Evolutionary conservation across 345 rosid species (phyloP), one percentile per base, ranked within the genome.

Genomic region (Conringia planisiliqua): DNA sequence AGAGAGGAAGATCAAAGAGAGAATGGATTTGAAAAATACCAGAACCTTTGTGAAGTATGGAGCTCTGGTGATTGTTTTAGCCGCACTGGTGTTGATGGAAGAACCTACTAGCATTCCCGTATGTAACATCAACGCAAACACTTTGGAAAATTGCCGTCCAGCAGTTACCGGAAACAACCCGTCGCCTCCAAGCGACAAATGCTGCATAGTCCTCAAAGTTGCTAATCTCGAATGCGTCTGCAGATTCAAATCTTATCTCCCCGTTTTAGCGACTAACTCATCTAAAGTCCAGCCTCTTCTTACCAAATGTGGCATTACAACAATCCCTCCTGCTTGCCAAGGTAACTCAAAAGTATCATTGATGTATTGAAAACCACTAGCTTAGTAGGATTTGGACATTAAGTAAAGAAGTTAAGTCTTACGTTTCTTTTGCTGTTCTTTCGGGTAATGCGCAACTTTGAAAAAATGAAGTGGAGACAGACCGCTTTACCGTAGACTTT

Each of bases 181-280:
- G 1, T 73, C 78, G 3, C 79, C 72, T 9, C 92, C 96, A 0
- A 63, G 75, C 47, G 18, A 59, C 32, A 16, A 69, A 14, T 87
- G 90, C 54, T 89, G 96, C 35, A 3, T 48, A 2, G 73, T 78
- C 43, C 65, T 89, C 10, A 59, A 68, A 36, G 64, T 35, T 0
- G 83, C 83, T 40, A 55, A 84, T 71, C 67, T 85, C 55, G 50
- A 57, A 6, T 90, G 90, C 48, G 79, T 90, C 26, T 88, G 90
- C 71, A 46, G 70, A 40, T 81, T 59, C 77, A 82, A 77, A 83
- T 68, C 32, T 11, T 68, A 63, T 44, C 86, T 88, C 14, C 90
- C 88, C 0, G 33, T 75, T 1, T 10, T 83, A 0, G 81, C 44
- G 27, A 59, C n/a, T 7, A 3, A 18, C 7, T 80, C 85, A 0